Evolutionary conservation across 2,329 filamentous ascomycete genomes (phyloP), one percentile per base, ranked within the genome.

Genomic region (Colletotrichum somersetense): DNA sequence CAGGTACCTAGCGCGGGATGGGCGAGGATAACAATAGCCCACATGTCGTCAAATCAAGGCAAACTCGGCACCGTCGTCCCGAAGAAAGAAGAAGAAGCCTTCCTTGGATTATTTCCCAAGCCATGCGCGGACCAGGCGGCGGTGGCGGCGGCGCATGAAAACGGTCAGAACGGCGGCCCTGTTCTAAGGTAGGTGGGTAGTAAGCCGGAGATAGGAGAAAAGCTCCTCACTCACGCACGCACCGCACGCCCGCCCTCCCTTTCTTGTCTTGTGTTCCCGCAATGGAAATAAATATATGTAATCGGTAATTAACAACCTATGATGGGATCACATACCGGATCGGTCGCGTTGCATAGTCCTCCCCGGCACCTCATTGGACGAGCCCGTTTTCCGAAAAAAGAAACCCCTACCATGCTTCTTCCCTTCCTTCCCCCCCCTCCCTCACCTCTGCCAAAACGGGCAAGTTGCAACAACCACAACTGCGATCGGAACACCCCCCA

Each of bases 241-340:
- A n/a, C n/a, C n/a, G n/a, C n/a, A n/a, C n/a, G n/a, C n/a, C n/a
- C n/a, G n/a, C n/a, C 33, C 10, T 10, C 14, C 5, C 40, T 11
- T 12, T 14, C 38, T 40, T 30, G 30, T 30, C 30, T 11, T 14
- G 10, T 4, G 38, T 40, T 40, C 38, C 10, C 38, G 10, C 10
- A 40, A 12, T 14, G 7, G 38, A 4, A 42, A 42, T 14, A 16
- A 42, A 6, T 14, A 40, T 1, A 55, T 30, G 53, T 5, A n/a
- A 56, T 35, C 30, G 38, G 38, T 14, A 40, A 40, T 30, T 5
- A 30, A 30, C 30, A 30, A 30, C 30, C 38, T 10, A 48, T 52
- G 46, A 61, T 44, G 48, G 48, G 26, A 62, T 40, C 57, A 18
- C 48, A 62, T 58, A 16, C 52, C 66, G 52, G 50, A 64, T 68